Conservation (phyloP, 2,329 filamentous ascomycete genomes). For the Verticillium klebahnii region DNA sequence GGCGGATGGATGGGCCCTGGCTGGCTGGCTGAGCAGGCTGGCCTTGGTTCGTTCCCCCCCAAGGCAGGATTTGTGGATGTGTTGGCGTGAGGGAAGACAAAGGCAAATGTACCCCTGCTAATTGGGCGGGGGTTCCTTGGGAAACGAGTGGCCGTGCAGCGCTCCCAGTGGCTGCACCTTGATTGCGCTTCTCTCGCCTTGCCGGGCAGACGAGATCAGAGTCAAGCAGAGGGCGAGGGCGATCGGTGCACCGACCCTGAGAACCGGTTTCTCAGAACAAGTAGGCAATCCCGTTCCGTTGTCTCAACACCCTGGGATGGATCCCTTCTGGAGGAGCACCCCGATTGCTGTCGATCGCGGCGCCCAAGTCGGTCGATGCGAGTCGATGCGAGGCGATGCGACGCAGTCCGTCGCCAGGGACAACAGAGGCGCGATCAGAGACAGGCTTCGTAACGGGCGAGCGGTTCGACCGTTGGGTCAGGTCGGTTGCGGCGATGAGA, state of each 20-base stretch:
- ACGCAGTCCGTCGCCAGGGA: background rate
- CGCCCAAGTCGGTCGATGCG: too few species aligned
- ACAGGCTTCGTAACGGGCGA: background rate
- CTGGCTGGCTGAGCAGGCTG: too few species aligned
- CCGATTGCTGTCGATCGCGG: too few species aligned
- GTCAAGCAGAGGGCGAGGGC: background rate
- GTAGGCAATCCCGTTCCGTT: background rate
- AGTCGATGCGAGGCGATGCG: background rate
- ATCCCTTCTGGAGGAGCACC: background rate
- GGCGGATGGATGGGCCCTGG: background rate
- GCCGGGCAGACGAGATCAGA: too few species aligned
- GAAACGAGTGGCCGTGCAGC: slow-evolving; percentile 6
- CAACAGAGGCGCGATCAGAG: background rate
- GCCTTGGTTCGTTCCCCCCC: background rate
- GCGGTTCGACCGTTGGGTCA: background rate
- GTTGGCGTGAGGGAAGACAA: slow-evolving; percentile 2
- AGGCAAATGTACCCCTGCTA: slow-evolving; percentile 8
- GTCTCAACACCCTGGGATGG: background rate
- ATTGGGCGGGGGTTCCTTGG: slow-evolving; percentile 12
- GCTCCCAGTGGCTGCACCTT: background rate
- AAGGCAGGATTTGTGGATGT: slow-evolving; percentile 12
- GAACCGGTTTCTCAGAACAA: background rate
- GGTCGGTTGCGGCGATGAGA: background rate
- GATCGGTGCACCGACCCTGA: background rate
- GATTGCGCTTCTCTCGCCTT: background rate